Evolutionary conservation across 179 eudicot species (phyloP).

Genomic region (Nepenthes alata): DNA sequence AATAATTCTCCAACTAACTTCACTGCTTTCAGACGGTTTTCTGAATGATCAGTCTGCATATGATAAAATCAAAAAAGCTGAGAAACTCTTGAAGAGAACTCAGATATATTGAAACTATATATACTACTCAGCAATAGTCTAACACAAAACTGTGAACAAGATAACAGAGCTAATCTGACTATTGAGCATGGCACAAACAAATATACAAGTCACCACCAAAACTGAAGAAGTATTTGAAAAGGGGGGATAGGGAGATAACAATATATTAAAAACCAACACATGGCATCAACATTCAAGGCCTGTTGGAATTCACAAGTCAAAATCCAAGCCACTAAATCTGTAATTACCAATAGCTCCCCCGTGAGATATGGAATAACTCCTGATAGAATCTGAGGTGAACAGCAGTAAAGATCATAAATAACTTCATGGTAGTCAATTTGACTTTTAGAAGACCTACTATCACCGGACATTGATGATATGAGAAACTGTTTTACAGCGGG

Average conservation of each 20-base stretch:
- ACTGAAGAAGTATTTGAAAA: no score
- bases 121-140: no score
- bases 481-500: slow-evolving; percentile 76
- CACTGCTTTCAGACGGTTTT: slow-evolving; percentile 74
- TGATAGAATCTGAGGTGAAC: slow-evolving; percentile 79
- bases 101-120: no score
- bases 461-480: slow-evolving; percentile 79
- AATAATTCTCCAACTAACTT: slow-evolving; percentile 82
- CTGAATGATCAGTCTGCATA: slow-evolving; percentile 74
- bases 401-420: slow-evolving; percentile 67
- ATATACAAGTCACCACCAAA: no score
- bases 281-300: no score
- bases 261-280: no score
- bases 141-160: no score
- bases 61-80: not conserved
- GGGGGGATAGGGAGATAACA: no score
- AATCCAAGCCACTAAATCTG: not conserved
- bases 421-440: slow-evolving; percentile 75
- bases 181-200: no score
- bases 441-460: slow-evolving; percentile 31
- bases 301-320: no score
- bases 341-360: slow-evolving; percentile 86
- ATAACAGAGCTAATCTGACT: no score
- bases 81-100: not conserved
- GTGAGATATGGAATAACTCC: slow-evolving; percentile 85